These are phyloP conservation scores for Agroathelia rolfsii DNA, from an alignment of 1,284 basidiomycete species.

Conservation along the genomic window DNA sequence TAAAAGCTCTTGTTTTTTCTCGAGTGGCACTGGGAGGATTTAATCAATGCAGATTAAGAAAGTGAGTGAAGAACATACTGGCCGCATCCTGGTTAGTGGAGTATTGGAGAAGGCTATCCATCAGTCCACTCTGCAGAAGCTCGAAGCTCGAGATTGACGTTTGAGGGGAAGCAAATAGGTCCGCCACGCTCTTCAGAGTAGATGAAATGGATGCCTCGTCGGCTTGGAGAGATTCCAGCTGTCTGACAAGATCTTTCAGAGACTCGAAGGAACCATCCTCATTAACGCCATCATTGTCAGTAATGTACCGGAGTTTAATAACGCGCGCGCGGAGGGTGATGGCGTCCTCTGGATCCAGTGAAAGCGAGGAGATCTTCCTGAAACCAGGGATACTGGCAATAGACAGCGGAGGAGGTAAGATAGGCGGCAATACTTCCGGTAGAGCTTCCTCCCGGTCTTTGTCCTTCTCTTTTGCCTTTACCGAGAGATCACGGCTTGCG, in stretches of 20 bases:
- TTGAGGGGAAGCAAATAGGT: constrained; percentile 69
- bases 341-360: constrained; percentile 77
- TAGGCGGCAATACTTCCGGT: constrained; percentile 27
- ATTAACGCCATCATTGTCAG: constrained; percentile 46
- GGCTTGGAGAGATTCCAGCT: constrained; percentile 42
- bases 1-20: constrained; percentile 61
- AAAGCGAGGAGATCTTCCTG: constrained; percentile 55
- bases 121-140: constrained; percentile 85
- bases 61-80: constrained; percentile 28
- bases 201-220: constrained; percentile 59
- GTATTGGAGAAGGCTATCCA: constrained; percentile 81
- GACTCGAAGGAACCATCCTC: constrained; percentile 57
- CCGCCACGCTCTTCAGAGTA: constrained; percentile 63
- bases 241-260: constrained; percentile 56
- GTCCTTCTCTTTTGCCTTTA: constrained; percentile 47
- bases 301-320: constrained; percentile 71
- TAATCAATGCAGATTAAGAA: constrained; percentile 3
- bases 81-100: constrained; percentile 57
- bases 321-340: constrained; percentile 84
- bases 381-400: constrained; percentile 45
- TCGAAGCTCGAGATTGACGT: constrained; percentile 93
- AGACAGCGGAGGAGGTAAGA: constrained; percentile 20
- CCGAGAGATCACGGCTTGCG: constrained; percentile 50
- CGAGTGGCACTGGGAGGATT: constrained; percentile 36
- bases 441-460: constrained; percentile 36